Percentiles rank a stretch among this genome's conserved stretches.
Evolutionary conservation across 441 rosid genomes (phyloP).

Genomic region (Populus hybrid): DNA sequence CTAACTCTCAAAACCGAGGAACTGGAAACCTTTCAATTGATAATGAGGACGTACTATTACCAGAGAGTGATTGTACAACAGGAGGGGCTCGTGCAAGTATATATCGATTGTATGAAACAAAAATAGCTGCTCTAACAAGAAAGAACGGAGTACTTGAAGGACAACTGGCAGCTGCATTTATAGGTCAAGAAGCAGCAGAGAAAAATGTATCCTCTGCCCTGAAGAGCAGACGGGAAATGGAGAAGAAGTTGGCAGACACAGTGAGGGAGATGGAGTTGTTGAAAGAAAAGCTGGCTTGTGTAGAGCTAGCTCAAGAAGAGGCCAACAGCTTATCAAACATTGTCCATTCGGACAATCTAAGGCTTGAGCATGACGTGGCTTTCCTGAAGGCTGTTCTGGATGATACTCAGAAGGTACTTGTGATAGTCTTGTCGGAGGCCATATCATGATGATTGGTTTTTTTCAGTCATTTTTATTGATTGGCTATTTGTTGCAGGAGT

Average conservation of each 20-base stretch:
- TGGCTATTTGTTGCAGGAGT: conserved; percentile 44
- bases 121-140: conserved; percentile 64
- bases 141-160: conserved; percentile 77
- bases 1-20: conserved; percentile 34
- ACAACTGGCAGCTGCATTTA: conserved; percentile 66
- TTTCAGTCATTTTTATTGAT: conserved; percentile 1
- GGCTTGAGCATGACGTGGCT: conserved; percentile 98
- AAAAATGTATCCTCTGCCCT: conserved; percentile 59
- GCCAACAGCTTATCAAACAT: conserved; percentile 80
- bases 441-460: neutral
- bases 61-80: conserved; percentile 44
- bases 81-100: conserved; percentile 55
- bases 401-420: conserved; percentile 84
- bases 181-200: conserved; percentile 73
- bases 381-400: conserved; percentile 93
- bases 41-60: conserved; percentile 37
- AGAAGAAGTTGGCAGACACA: conserved; percentile 60
- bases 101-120: conserved; percentile 68
- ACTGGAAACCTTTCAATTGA: conserved; percentile 39
- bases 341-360: conserved; percentile 90
- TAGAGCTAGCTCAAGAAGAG: conserved; percentile 88
- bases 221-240: conserved; percentile 82
- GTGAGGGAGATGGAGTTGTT: conserved; percentile 78
- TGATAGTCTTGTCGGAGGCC: neutral
- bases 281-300: conserved; percentile 74